Evolutionary conservation across 257 asterid species (phyloP), one percentile per base, ranked within the genome.

Genomic region (Capsicum pubescens): DNA sequence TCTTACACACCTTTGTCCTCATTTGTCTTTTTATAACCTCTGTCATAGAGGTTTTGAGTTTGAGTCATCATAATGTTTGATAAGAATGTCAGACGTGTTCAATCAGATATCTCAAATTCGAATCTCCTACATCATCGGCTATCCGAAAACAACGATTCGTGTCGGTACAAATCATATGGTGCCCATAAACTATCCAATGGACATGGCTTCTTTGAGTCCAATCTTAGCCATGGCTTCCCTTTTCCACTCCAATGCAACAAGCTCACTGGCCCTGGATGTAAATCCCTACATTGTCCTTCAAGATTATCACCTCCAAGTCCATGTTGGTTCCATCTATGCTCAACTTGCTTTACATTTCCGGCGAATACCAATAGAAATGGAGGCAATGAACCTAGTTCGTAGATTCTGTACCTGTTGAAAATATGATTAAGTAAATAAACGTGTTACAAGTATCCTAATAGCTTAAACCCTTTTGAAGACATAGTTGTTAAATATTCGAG

Each of bases 231-330:
- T 3, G 98, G 98, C 84, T 95, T 95, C 86, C 98, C 98, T 78
- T 95, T 94, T 2, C 98, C 97, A 82, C 97, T 93, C 98, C 98
- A 94, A 84, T 93, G 98, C 60, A 94, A 54, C 82, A 94, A 89
- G 64, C 98, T 94, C 44, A 94, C 98, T 56, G 97, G 93, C 11
- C 97, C 97, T 2, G 97, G 97, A 87, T 94, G 98, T 56, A 94
- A 85, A 84, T 93, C 93, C 54, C 98, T 85, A 14, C 99, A 95
- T 12, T 92, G 83, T 1, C 95, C 97, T 83, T 91, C 91, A 3
- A 94, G 80, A 42, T 93, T 94, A 83, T 93, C 98, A 0, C 98
- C 97, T 2, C 98, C 98, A 7, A 94, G 90, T 0, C 98, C 98
- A 83, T 94, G 98, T 79, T 94, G 98, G 86, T 94, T 94, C 98